Percentiles rank a stretch among this genome's conserved stretches.
phyloP scores from a whole-genome alignment of 2,329 filamentous ascomycete genomes.

The Cercospora sp. region DNA sequence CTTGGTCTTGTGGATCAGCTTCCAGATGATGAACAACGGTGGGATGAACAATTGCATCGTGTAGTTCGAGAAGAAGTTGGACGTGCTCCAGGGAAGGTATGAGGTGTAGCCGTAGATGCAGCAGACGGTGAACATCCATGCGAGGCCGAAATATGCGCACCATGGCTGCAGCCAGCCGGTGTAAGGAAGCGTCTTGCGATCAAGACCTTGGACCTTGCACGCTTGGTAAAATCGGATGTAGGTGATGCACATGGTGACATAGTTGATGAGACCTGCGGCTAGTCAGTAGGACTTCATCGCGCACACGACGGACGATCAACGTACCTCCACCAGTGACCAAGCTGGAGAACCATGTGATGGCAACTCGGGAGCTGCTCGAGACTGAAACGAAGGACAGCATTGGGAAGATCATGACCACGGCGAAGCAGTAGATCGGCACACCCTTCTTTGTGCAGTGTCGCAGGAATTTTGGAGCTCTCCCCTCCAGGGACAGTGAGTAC shows the following conservation, averaged over 20 bases:
- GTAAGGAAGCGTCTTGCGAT: constrained; percentile 59
- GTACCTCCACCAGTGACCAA: constrained; percentile 58
- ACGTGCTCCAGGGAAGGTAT: constrained; percentile 49
- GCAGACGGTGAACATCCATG: constrained; percentile 40
- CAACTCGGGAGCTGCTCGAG: constrained; percentile 34
- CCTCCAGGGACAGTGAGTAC: constrained; percentile 56
- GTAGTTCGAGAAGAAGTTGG: constrained; percentile 55
- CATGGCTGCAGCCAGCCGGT: constrained; percentile 58
- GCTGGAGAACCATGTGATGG: constrained; percentile 48
- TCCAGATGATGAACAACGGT: constrained; percentile 51
- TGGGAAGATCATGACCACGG: constrained; percentile 46
- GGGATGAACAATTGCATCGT: constrained; percentile 33
- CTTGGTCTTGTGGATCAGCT: constrained; percentile 60
- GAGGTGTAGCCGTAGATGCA: constrained; percentile 58
- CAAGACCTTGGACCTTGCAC: constrained; percentile 52
- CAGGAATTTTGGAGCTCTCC: constrained; percentile 56
- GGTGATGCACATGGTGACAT: constrained; percentile 60
- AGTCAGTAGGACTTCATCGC: neutral
- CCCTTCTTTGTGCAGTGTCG: constrained; percentile 61
- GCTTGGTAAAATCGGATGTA: constrained; percentile 61
- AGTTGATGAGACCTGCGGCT: constrained; percentile 56
- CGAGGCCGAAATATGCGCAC: constrained; percentile 45
- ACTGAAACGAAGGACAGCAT: constrained; percentile 40
- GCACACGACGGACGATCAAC: neutral
- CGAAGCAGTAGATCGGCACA: constrained; percentile 61